Evolutionary conservation across 192 early-diverging fungal genomes (phyloP).

Genomic region (Linnemannia zychae): DNA sequence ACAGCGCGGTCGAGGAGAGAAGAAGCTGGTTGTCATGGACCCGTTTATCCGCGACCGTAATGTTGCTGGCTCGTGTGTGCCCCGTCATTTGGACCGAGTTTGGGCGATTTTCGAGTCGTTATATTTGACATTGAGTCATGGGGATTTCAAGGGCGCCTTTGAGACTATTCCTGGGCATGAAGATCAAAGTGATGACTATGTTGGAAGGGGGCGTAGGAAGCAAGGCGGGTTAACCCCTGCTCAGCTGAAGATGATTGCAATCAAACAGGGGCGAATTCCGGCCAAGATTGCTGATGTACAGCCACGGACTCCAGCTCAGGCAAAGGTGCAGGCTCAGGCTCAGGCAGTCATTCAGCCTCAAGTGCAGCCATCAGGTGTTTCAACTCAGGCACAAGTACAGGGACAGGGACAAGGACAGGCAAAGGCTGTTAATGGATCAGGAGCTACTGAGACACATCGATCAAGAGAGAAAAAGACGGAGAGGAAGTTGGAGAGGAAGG

Average conservation of each 20-base stretch:
- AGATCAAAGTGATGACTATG: background rate
- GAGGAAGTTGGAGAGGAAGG: slow-evolving; percentile 17
- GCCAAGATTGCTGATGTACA: background rate
- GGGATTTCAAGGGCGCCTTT: slow-evolving; percentile 27
- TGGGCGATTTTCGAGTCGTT: slow-evolving; percentile 40
- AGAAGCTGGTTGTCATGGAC: slow-evolving; percentile 50
- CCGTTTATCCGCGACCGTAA: slow-evolving; percentile 50
- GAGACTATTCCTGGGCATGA: slow-evolving; percentile 13
- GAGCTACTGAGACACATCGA: slow-evolving; percentile 2
- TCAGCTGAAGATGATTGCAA: background rate
- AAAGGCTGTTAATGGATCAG: background rate
- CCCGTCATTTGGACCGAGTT: slow-evolving; percentile 21
- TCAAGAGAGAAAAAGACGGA: slow-evolving; percentile 22
- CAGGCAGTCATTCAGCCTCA: background rate
- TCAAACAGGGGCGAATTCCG: background rate
- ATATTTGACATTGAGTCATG: slow-evolving; percentile 31
- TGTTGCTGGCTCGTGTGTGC: slow-evolving; percentile 25
- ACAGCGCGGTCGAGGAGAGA: slow-evolving; percentile 23
- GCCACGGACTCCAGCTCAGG: background rate
- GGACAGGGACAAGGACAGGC: background rate
- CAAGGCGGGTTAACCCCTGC: background rate
- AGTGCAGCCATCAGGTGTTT: background rate
- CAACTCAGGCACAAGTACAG: background rate
- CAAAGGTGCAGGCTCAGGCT: background rate
- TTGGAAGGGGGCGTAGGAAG: background rate